phyloP scores from a whole-genome alignment of 2,329 filamentous ascomycete species.

The Trichoderma koningiopsis region DNA sequence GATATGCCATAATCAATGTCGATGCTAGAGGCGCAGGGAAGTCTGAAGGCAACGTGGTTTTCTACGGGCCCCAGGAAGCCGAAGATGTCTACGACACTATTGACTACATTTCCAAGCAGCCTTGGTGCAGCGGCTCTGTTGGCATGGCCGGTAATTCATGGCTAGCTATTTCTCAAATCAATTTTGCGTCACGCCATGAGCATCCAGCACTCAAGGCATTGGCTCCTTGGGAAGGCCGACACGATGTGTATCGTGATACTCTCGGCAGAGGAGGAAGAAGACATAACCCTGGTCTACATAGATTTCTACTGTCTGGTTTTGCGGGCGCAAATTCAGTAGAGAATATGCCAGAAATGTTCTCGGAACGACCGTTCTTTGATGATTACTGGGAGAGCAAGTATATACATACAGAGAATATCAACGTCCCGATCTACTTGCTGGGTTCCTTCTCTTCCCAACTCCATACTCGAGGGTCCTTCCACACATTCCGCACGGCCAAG shows the following conservation, averaged over 20 bases:
- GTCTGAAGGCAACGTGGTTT: constrained; percentile 33
- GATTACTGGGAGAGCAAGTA: constrained; percentile 6
- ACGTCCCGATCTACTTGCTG: background rate
- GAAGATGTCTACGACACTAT: constrained; percentile 33
- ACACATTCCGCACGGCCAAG: background rate
- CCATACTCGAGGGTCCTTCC: background rate
- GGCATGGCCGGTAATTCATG: constrained; percentile 35
- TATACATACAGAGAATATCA: constrained; percentile 2
- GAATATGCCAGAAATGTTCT: constrained; percentile 3
- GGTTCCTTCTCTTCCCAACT: background rate
- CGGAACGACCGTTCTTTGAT: background rate
- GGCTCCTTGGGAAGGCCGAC: background rate
- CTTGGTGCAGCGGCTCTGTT: constrained; percentile 35
- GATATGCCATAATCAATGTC: constrained; percentile 37
- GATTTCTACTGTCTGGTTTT: background rate
- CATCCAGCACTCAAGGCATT: background rate
- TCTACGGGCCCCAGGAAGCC: constrained; percentile 32
- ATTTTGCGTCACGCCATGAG: background rate
- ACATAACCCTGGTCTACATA: background rate
- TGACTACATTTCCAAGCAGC: constrained; percentile 31
- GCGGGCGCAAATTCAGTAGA: background rate
- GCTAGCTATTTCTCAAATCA: background rate
- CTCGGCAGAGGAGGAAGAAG: background rate
- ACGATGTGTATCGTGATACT: background rate
- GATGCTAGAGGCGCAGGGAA: constrained; percentile 36